Evolutionary conservation across 306 rosid genomes (phyloP).

Genomic region (Neltuma alba): DNA sequence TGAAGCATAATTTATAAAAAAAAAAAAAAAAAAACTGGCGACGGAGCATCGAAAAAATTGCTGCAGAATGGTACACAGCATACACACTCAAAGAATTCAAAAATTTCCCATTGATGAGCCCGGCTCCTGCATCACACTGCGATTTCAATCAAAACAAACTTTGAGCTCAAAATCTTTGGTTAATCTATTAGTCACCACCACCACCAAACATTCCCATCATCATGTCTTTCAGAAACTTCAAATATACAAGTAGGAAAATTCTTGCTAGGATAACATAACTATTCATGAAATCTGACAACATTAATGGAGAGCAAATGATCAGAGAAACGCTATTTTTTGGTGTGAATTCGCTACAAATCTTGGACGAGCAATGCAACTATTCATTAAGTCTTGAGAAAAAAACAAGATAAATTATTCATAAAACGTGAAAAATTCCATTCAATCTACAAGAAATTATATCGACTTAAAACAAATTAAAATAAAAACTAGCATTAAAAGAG

Average conservation of each 20-base stretch:
- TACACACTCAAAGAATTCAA: constrained; percentile 27
- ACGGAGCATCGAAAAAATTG: constrained; percentile 1
- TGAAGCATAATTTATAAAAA: not conserved
- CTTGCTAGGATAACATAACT: too few relatives aligned
- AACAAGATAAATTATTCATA: too few relatives aligned
- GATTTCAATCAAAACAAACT: constrained; percentile 22
- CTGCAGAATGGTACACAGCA: constrained; percentile 21
- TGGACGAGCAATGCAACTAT: too few relatives aligned
- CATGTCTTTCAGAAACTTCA: too few relatives aligned
- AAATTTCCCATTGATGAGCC: constrained; percentile 20
- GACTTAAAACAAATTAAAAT: constrained; percentile 30
- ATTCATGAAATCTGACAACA: too few relatives aligned
- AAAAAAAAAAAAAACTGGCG: not conserved
- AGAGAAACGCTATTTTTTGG: too few relatives aligned
- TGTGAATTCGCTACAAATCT: too few relatives aligned
- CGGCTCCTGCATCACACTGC: not conserved
- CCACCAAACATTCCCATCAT: constrained; percentile 76
- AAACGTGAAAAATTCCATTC: not conserved
- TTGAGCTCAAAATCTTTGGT: not conserved
- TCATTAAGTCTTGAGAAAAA: too few relatives aligned
- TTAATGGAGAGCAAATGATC: too few relatives aligned
- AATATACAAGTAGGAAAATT: too few relatives aligned
- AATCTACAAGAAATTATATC: not conserved
- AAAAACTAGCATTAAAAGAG: not conserved
- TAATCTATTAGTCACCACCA: constrained; percentile 59